A percentile compares a stretch with the other conserved stretches of the same genome.
Evolutionary conservation across 2,329 filamentous ascomycete species (phyloP).

Genomic region (Nemania sp.): DNA sequence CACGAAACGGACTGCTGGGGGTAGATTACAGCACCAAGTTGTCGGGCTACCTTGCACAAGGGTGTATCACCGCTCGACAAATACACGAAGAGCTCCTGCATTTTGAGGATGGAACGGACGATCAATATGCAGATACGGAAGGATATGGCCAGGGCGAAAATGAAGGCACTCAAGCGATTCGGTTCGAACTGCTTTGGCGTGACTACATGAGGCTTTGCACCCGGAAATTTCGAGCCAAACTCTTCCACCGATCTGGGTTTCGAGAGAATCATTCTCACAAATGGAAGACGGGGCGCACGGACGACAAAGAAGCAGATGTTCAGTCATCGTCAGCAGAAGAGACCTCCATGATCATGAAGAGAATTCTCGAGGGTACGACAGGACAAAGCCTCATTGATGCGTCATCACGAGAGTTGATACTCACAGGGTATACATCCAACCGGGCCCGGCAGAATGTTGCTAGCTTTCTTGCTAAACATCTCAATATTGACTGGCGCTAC

Average conservation of each 20-base stretch:
- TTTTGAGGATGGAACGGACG: slow-evolving; percentile 67
- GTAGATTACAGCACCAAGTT: slow-evolving; percentile 76
- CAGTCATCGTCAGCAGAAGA: slow-evolving; percentile 50
- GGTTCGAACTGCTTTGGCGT: slow-evolving; percentile 76
- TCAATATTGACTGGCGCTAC: slow-evolving; percentile 77
- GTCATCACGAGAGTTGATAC: slow-evolving; percentile 71
- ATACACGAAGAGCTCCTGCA: slow-evolving; percentile 68
- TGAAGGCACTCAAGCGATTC: slow-evolving; percentile 68
- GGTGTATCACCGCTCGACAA: slow-evolving; percentile 73
- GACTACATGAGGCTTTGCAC: slow-evolving; percentile 82
- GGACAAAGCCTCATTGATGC: slow-evolving; percentile 80
- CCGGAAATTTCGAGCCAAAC: slow-evolving; percentile 66
- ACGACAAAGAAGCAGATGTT: slow-evolving; percentile 37
- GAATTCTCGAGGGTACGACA: slow-evolving; percentile 70
- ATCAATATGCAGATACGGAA: slow-evolving; percentile 44
- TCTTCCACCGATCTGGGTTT: slow-evolving; percentile 71
- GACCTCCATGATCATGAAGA: slow-evolving; percentile 54
- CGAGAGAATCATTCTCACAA: slow-evolving; percentile 50
- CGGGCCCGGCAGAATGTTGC: slow-evolving; percentile 77
- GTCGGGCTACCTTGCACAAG: slow-evolving; percentile 73
- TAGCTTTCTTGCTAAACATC: slow-evolving; percentile 72
- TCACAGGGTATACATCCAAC: slow-evolving; percentile 80
- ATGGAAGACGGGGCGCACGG: slow-evolving; percentile 53
- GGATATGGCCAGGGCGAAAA: slow-evolving; percentile 75
- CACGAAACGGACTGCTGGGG: slow-evolving; percentile 72